phyloP scores from a whole-genome alignment of 176 grass and related monocot genomes.

The Carex kokanica region DNA sequence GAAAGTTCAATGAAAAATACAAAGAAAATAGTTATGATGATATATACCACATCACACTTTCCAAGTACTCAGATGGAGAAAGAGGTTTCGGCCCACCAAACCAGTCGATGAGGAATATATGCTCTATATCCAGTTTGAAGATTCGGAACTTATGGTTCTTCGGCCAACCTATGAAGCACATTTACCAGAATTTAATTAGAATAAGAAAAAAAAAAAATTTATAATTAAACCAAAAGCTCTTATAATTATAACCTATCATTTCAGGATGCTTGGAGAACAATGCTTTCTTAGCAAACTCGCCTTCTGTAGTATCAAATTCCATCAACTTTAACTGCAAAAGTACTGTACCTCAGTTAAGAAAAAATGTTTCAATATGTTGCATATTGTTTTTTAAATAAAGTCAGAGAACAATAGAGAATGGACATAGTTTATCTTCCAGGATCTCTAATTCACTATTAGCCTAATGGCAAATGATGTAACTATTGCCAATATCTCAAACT shows the following conservation, averaged over 20 bases:
- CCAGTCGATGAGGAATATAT: slow-evolving; percentile 93
- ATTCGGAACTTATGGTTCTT: slow-evolving; percentile 69
- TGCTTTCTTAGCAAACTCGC: slow-evolving; percentile 52
- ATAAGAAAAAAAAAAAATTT: too few species aligned
- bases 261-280: slow-evolving; percentile 84
- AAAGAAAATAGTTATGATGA: neutral
- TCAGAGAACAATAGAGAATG: neutral
- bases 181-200: slow-evolving; percentile 24
- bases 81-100: slow-evolving; percentile 88
- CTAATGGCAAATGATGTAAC: neutral
- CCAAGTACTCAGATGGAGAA: slow-evolving; percentile 61
- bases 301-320: slow-evolving; percentile 56
- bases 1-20: neutral
- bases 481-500: neutral
- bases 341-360: neutral
- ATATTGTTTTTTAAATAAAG: neutral
- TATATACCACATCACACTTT: slow-evolving; percentile 41
- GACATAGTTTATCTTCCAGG: neutral
- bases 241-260: slow-evolving; percentile 71
- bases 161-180: slow-evolving; percentile 63
- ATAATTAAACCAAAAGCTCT: neutral
- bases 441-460: neutral
- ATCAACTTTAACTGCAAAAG: slow-evolving; percentile 65
- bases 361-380: too few species aligned
- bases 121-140: slow-evolving; percentile 74